A percentile compares a stretch with the other conserved stretches of the same genome.
Conservation (phyloP, 345 rosid genomes). For the Corchorus olitorius region DNA sequence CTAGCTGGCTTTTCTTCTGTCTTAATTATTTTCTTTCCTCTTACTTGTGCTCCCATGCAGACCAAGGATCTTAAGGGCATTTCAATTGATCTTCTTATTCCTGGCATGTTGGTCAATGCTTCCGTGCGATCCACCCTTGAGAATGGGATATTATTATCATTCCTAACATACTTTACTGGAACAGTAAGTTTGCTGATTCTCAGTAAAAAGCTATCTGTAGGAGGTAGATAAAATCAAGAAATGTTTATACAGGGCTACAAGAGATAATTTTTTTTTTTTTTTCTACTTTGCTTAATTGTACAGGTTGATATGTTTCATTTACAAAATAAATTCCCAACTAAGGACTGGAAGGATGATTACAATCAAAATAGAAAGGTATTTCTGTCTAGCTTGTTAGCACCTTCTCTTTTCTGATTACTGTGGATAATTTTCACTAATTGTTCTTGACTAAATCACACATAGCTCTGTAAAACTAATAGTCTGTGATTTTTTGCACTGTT, state of each 20-base stretch:
- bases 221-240: background rate
- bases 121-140: slow-evolving; percentile 84
- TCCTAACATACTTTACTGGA: slow-evolving; percentile 91
- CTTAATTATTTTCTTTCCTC: slow-evolving; percentile 7
- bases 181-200: slow-evolving; percentile 62
- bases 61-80: slow-evolving; percentile 87
- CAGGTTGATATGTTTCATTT: slow-evolving; percentile 93
- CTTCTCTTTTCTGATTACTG: background rate
- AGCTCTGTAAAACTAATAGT: background rate
- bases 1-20: slow-evolving; percentile 11
- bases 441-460: background rate
- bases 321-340: slow-evolving; percentile 54
- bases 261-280: background rate
- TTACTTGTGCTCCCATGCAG: slow-evolving; percentile 42
- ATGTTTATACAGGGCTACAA: background rate
- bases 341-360: slow-evolving; percentile 86
- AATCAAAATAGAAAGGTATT: slow-evolving; percentile 72
- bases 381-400: slow-evolving; percentile 3
- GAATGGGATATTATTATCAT: slow-evolving; percentile 86
- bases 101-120: slow-evolving; percentile 96
- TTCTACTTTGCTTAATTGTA: slow-evolving; percentile 13
- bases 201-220: background rate
- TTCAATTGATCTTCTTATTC: slow-evolving; percentile 89
- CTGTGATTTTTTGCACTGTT: background rate
- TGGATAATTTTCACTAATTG: background rate